Evolutionary conservation across 352 stramenopile species (phyloP).

Genomic region (Globisporangium viniferum): DNA sequence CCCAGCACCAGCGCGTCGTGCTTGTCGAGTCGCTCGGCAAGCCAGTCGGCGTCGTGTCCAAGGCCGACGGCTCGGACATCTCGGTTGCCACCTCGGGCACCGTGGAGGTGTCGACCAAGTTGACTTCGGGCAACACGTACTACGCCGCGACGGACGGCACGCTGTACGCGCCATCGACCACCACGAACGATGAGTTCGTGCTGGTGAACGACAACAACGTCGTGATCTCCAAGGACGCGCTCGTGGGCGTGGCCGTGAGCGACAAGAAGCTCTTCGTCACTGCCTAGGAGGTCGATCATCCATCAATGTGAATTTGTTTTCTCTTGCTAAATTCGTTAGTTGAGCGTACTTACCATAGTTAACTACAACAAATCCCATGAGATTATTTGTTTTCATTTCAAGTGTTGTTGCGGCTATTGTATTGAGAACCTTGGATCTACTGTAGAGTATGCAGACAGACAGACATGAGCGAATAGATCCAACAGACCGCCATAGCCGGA

Average conservation of each 20-base stretch:
- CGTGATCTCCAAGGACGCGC: conserved; percentile 72
- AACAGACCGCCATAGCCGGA: too few relatives aligned
- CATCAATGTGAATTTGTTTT: neutral
- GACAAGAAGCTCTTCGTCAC: conserved; percentile 59
- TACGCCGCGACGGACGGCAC: conserved; percentile 64
- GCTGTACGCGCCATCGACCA: conserved; percentile 48
- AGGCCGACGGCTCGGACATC: conserved; percentile 45
- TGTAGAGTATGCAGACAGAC: too few relatives aligned
- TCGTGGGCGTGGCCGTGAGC: conserved; percentile 67
- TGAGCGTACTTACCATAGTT: neutral
- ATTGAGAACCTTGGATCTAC: too few relatives aligned
- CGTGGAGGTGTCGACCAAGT: conserved; percentile 36
- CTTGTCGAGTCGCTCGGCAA: conserved; percentile 69
- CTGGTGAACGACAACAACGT: conserved; percentile 67
- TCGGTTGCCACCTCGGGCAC: conserved; percentile 60
- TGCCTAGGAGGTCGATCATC: neutral
- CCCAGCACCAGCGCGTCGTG: conserved; percentile 65
- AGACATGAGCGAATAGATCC: too few relatives aligned
- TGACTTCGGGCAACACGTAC: conserved; percentile 55
- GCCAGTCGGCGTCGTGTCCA: conserved; percentile 70
- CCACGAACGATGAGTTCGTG: conserved; percentile 52
- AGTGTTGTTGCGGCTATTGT: neutral
- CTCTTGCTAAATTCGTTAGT: neutral
- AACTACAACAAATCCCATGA: neutral
- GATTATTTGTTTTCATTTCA: neutral